phyloP scores from a whole-genome alignment of 1,284 basidiomycete species.

The Rugosomyces carneus region DNA sequence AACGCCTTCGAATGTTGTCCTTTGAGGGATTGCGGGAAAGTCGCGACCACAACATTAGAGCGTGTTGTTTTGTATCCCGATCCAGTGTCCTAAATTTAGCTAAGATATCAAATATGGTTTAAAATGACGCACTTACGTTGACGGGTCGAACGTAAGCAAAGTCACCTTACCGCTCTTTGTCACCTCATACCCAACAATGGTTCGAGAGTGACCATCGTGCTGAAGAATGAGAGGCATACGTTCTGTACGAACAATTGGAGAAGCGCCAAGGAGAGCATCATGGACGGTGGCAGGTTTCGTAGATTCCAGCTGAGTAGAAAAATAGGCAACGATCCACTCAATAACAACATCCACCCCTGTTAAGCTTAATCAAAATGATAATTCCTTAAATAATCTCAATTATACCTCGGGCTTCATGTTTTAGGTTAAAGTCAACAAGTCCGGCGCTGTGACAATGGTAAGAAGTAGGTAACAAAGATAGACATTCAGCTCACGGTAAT shows the following conservation, averaged over 20 bases:
- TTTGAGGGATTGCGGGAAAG: background rate
- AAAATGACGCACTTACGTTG: conserved; percentile 40
- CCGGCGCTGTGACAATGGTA: conserved; percentile 36
- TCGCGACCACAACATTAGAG: conserved; percentile 3
- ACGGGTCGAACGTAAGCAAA: conserved; percentile 75
- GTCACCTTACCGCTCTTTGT: conserved; percentile 50
- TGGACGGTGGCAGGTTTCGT: conserved; percentile 32
- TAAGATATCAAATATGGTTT: background rate
- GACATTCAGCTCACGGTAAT: conserved; percentile 55
- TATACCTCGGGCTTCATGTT: conserved; percentile 34
- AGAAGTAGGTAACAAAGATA: background rate
- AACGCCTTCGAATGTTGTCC: conserved; percentile 1
- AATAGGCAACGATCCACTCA: conserved; percentile 67
- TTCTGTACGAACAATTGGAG: conserved; percentile 48
- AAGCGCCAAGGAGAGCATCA: conserved; percentile 40
- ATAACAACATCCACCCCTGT: conserved; percentile 38
- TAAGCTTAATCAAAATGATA: conserved; percentile 2
- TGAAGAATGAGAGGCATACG: conserved; percentile 79
- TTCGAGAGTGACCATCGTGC: conserved; percentile 79
- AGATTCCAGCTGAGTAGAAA: conserved; percentile 34
- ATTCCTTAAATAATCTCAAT: background rate
- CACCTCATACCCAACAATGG: conserved; percentile 77
- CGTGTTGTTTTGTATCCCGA: conserved; percentile 5
- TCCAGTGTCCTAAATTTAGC: conserved; percentile 8
- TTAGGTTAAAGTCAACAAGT: conserved; percentile 58